Base-by-base conservation (phyloP, 768 basidiomycete genomes). In the Rhodocollybia butyracea region DNA sequence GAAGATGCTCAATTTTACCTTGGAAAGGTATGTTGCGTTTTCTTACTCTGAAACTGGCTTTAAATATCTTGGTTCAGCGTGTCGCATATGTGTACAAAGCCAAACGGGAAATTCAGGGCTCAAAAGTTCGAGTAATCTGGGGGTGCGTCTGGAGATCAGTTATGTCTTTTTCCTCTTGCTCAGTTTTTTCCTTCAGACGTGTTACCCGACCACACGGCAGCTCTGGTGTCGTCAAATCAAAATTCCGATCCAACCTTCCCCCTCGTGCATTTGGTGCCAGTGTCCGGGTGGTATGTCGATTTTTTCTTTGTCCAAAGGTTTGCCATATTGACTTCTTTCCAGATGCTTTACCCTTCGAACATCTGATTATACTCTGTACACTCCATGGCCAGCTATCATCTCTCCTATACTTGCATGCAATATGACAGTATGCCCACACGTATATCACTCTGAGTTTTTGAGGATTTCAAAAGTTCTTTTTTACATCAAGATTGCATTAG, bases 61-160 rank as follows among this genome's bases (percentile, higher is more conserved):
- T 38, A 41, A 50, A 32, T 24, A 34, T 46, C 57, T 48, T 40
- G 38, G 22, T 39, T 22, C 64, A 97, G 94, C 91, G 96, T 64
- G 83, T 99, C 60, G 97, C 97, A 57, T 99, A 88, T 75, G 94
- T 99, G 63, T 99, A 99, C 87, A 90, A 88, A 71, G 96, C 94
- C 58, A 94, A 97, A 82, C 82, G 85, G 72, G 91, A 93, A 75
- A 84, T 96, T 62, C 87, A 88, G 72, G 97, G 97, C 57, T 91
- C 93, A 63, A 94, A 95, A 75, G 79, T 98, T 68, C 91, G 97
- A 63, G 93, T 98, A 60, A 98, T 98, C 80, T 98, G 94, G 94
- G 97, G 95, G 91, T 92, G 65, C 68, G 86, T 77, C 6, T 5
- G n/a, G 22, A 38, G 13, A 19, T 31, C 48, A 30, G 34, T 42